These are phyloP conservation scores for Thermochaetoides thermophila DNA, from an alignment of 495 filamentous ascomycete genomes.

Conservation along the genomic window DNA sequence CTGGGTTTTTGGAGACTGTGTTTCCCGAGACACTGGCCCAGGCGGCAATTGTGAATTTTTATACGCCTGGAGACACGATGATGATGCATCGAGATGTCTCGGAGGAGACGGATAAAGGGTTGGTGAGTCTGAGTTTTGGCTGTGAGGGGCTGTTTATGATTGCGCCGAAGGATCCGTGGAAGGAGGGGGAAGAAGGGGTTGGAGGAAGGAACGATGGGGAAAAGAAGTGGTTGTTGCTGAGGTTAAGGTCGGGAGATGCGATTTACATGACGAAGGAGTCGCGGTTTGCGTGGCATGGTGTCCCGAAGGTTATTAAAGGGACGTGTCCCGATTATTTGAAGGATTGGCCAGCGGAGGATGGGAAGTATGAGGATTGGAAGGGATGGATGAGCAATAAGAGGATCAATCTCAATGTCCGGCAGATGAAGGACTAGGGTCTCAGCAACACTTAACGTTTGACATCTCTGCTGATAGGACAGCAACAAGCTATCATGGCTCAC, in stretches of 20 bases:
- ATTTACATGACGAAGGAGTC: slow-evolving; percentile 68
- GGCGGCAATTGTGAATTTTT: slow-evolving; percentile 85
- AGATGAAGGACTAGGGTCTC: slow-evolving; percentile 52
- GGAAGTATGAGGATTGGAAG: slow-evolving; percentile 47
- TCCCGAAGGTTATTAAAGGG: slow-evolving; percentile 60
- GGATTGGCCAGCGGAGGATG: slow-evolving; percentile 54
- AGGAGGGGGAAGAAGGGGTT: slow-evolving; percentile 22
- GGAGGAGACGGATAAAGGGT: slow-evolving; percentile 55
- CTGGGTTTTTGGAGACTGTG: slow-evolving; percentile 41
- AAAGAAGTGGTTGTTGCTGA: slow-evolving; percentile 33
- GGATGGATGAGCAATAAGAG: slow-evolving; percentile 78
- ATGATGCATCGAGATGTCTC: slow-evolving; percentile 84
- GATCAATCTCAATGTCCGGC: slow-evolving; percentile 81
- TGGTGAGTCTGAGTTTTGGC: slow-evolving; percentile 76
- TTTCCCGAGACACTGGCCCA: slow-evolving; percentile 63
- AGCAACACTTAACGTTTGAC: no score
- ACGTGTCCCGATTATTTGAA: slow-evolving; percentile 64
- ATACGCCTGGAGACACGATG: slow-evolving; percentile 74
- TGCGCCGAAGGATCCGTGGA: slow-evolving; percentile 28
- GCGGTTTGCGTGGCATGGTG: slow-evolving; percentile 86
- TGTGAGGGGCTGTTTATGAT: slow-evolving; percentile 78
- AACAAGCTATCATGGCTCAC: no score
- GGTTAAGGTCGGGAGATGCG: slow-evolving; percentile 64
- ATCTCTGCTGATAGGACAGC: no score
- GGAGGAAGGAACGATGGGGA: slow-evolving; percentile 24